These are phyloP conservation scores for Sclerotinia sclerotiorum DNA, from an alignment of 2,329 filamentous ascomycete species.

Conservation along the genomic window DNA sequence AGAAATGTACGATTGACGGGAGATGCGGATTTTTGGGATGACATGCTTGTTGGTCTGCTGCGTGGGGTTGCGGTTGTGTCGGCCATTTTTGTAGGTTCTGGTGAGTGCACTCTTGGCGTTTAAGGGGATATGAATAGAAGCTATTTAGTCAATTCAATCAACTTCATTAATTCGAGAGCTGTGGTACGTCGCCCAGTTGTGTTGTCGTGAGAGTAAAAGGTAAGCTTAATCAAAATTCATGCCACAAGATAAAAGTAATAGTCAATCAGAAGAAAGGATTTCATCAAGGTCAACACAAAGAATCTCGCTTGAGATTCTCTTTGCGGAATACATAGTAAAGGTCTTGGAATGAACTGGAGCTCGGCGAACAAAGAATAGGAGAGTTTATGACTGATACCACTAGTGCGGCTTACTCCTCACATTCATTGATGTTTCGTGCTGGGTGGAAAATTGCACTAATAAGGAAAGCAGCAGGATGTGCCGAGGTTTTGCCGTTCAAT, in stretches of 20 bases:
- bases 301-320: not conserved
- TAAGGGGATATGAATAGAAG: not conserved
- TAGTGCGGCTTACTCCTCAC: not conserved
- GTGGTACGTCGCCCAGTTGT: not conserved
- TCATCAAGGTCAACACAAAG: not conserved
- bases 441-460: too few species aligned
- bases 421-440: too few species aligned
- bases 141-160: not conserved
- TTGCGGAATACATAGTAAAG: not conserved
- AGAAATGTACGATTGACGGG: not conserved
- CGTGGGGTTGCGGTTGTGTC: not conserved
- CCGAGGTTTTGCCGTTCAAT: too few species aligned
- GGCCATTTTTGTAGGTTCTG: not conserved
- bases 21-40: not conserved
- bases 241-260: not conserved
- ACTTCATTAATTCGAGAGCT: not conserved
- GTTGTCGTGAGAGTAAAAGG: not conserved
- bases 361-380: not conserved
- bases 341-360: not conserved
- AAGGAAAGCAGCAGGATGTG: too few species aligned
- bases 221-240: not conserved
- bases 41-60: not conserved
- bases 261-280: not conserved
- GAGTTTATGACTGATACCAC: not conserved
- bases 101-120: too few species aligned